Evolutionary conservation across 352 stramenopile genomes (phyloP).

Genomic region (Phytophthora quininea): DNA sequence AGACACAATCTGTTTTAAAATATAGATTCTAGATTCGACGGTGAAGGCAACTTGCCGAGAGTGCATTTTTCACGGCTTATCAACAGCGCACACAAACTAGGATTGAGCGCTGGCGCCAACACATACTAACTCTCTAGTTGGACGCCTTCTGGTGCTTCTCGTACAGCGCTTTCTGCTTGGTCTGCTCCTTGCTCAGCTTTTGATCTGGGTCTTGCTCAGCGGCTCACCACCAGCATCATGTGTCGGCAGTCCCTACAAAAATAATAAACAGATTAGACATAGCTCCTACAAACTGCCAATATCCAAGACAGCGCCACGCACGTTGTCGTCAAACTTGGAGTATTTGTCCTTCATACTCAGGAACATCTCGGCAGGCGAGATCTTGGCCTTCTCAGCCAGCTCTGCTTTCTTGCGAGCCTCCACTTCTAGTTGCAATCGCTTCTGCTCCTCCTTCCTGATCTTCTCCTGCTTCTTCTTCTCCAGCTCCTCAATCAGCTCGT

Average conservation of each 20-base stretch:
- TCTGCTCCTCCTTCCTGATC: constrained; percentile 80
- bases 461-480: constrained; percentile 83
- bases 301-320: constrained; percentile 28
- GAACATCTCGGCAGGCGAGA: constrained; percentile 94
- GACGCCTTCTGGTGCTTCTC: constrained; percentile 67
- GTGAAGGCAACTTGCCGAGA: too few species aligned
- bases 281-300: not conserved
- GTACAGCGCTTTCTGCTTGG: constrained; percentile 95
- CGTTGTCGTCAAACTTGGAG: constrained; percentile 90
- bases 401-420: constrained; percentile 82
- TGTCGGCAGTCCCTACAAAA: constrained; percentile 92
- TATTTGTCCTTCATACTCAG: constrained; percentile 86
- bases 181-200: constrained; percentile 97
- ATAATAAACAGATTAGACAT: constrained; percentile 12
- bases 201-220: constrained; percentile 95
- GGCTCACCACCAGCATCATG: constrained; percentile 92
- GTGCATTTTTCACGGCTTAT: too few species aligned
- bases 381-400: constrained; percentile 88
- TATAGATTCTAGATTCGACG: too few species aligned
- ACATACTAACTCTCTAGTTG: constrained; percentile 27
- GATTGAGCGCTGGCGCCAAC: not conserved
- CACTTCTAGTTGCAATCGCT: constrained; percentile 71
- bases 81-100: not conserved
- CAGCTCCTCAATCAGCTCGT: constrained; percentile 81
- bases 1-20: too few species aligned